phyloP scores from a whole-genome alignment of 305 asterid genomes.

The Plantago coronopus region DNA sequence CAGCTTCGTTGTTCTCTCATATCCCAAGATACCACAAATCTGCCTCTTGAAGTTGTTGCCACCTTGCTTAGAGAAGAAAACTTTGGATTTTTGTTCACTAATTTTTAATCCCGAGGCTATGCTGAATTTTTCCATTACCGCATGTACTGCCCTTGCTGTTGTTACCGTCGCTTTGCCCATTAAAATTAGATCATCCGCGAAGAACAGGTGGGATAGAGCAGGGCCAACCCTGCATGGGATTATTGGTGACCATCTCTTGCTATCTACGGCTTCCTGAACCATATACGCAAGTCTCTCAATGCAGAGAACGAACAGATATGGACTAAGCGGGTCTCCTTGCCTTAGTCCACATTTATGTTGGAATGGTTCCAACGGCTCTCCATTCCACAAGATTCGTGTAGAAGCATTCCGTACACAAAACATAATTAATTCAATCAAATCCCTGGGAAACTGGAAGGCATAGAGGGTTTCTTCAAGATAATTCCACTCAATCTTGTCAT shows the following conservation, averaged over 20 bases:
- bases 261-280: not conserved
- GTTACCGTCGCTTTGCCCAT: not conserved
- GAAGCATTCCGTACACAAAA: not conserved
- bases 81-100: not conserved
- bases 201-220: not conserved
- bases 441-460: not conserved
- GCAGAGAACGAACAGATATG: not conserved
- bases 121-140: not conserved
- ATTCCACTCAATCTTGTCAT: not conserved
- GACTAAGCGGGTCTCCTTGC: not conserved
- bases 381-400: not conserved
- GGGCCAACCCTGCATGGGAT: not conserved
- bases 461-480: not conserved
- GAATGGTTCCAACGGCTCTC: not conserved
- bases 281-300: not conserved
- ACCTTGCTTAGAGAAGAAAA: not conserved
- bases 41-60: not conserved
- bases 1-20: not conserved
- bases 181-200: not conserved
- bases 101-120: not conserved
- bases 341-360: not conserved
- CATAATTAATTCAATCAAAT: not conserved
- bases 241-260: not conserved
- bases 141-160: not conserved
- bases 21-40: not conserved